phyloP scores from a whole-genome alignment of 371 early-diverging fungal genomes.

The Mortierella sp. region DNA sequence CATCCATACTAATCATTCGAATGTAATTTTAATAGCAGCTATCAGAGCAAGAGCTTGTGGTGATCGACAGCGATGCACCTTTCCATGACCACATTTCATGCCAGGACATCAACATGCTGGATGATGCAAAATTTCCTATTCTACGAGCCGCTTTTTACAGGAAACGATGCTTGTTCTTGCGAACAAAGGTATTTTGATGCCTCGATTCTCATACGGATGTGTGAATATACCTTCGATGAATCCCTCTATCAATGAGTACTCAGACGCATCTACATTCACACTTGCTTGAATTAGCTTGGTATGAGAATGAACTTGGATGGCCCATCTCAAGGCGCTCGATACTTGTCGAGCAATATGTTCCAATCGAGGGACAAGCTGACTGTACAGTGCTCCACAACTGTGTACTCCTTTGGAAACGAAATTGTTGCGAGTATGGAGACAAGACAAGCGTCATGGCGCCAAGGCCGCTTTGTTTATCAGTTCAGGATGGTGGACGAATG shows the following conservation, averaged over 20 bases:
- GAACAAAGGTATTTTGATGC: slow-evolving; percentile 43
- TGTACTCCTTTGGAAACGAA: slow-evolving; percentile 72
- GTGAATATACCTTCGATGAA: too few species aligned
- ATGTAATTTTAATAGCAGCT: background rate
- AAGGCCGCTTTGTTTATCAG: slow-evolving; percentile 61
- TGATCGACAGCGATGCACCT: slow-evolving; percentile 19
- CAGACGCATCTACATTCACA: background rate
- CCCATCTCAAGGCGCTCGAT: slow-evolving; percentile 2
- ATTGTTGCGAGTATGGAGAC: slow-evolving; percentile 68
- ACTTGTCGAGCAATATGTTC: slow-evolving; percentile 55
- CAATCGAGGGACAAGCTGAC: slow-evolving; percentile 63
- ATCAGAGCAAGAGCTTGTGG: slow-evolving; percentile 12
- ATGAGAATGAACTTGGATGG: slow-evolving; percentile 25
- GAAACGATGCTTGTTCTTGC: slow-evolving; percentile 32
- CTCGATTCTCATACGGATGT: too few species aligned
- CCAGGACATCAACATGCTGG: slow-evolving; percentile 19
- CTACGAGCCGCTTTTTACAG: slow-evolving; percentile 13
- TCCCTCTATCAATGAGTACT: too few species aligned
- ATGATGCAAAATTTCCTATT: slow-evolving; percentile 21
- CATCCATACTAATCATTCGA: background rate
- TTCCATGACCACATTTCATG: slow-evolving; percentile 36
- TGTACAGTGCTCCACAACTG: slow-evolving; percentile 70
- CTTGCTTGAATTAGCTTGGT: slow-evolving; percentile 15
- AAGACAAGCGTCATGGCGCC: slow-evolving; percentile 59
- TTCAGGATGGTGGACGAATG: slow-evolving; percentile 70